Evolutionary conservation across 2,329 filamentous ascomycete species (phyloP).

Genomic region (Alternaria metachromatica): DNA sequence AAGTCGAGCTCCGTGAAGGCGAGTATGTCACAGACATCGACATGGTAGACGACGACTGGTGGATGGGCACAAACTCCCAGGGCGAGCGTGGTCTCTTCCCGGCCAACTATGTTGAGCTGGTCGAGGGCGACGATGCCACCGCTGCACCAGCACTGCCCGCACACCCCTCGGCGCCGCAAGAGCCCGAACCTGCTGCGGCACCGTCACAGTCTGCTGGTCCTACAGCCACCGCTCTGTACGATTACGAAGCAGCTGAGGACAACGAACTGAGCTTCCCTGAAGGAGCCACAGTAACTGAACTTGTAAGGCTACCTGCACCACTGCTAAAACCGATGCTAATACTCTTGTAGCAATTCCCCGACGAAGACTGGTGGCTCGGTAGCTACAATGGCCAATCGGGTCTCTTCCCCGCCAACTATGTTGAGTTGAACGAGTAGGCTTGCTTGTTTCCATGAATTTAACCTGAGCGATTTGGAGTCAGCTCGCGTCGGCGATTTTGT

Average conservation of each 20-base stretch:
- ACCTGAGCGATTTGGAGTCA: neutral
- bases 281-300: constrained; percentile 77
- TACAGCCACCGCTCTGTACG: constrained; percentile 86
- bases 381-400: constrained; percentile 80
- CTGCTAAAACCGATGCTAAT: constrained; percentile 27
- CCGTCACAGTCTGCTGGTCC: constrained; percentile 56
- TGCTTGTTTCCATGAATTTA: neutral
- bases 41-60: constrained; percentile 98
- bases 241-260: constrained; percentile 96
- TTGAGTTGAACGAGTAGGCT: constrained; percentile 44
- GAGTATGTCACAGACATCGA: constrained; percentile 91
- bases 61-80: constrained; percentile 87
- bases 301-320: constrained; percentile 63
- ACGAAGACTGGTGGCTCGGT: constrained; percentile 99
- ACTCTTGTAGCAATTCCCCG: constrained; percentile 79
- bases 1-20: constrained; percentile 88
- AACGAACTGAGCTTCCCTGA: constrained; percentile 89
- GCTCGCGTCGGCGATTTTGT: neutral
- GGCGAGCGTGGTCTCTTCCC: constrained; percentile 93
- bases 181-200: constrained; percentile 41
- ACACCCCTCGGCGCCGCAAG: constrained; percentile 50
- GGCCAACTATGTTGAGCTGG: constrained; percentile 92
- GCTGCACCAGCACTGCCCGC: constrained; percentile 49
- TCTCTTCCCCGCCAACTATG: constrained; percentile 72
- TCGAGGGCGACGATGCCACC: constrained; percentile 62